Percentiles rank a stretch among this genome's conserved stretches.
phyloP scores from a whole-genome alignment of 306 rosid genomes.

The Cucumis sativus region DNA sequence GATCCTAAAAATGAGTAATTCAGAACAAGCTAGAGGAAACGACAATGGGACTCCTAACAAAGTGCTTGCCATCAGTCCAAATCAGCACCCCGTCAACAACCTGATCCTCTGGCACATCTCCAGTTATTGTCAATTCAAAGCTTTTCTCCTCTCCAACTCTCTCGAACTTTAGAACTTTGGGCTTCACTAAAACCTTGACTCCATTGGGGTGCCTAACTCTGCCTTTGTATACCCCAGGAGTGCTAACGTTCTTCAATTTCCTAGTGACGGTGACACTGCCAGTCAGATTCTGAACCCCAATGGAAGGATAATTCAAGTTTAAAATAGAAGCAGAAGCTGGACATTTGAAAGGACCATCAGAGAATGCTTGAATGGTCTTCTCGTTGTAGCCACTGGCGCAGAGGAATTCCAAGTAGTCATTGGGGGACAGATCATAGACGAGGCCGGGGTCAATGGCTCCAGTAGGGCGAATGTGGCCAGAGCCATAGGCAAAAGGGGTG shows the following conservation, averaged over 20 bases:
- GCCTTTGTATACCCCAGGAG: conserved; percentile 35
- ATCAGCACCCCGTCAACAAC: conserved; percentile 19
- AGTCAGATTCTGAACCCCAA: conserved; percentile 28
- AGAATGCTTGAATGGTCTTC: conserved; percentile 10
- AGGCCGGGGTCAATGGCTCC: conserved; percentile 71
- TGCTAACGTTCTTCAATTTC: conserved; percentile 53
- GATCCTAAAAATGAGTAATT: background rate
- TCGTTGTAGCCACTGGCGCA: conserved; percentile 39
- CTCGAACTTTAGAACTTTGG: conserved; percentile 29
- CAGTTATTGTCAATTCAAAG: conserved; percentile 26
- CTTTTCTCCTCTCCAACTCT: conserved; percentile 39
- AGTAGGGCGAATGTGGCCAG: conserved; percentile 59
- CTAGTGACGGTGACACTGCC: conserved; percentile 31
- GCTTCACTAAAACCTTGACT: conserved; percentile 30
- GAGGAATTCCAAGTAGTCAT: conserved; percentile 53
- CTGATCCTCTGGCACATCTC: background rate
- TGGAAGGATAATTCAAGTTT: conserved; percentile 68
- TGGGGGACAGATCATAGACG: conserved; percentile 41
- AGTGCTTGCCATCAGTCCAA: conserved; percentile 53
- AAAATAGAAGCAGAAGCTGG: conserved; percentile 17
- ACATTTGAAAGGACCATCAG: conserved; percentile 13
- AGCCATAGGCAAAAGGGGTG: conserved; percentile 39
- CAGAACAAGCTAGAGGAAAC: conserved; percentile 8
- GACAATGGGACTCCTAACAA: conserved; percentile 46
- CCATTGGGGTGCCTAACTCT: conserved; percentile 21